Conservation (phyloP, 2,329 filamentous ascomycete genomes). For the Mycosphaerelloides madeirae region DNA sequence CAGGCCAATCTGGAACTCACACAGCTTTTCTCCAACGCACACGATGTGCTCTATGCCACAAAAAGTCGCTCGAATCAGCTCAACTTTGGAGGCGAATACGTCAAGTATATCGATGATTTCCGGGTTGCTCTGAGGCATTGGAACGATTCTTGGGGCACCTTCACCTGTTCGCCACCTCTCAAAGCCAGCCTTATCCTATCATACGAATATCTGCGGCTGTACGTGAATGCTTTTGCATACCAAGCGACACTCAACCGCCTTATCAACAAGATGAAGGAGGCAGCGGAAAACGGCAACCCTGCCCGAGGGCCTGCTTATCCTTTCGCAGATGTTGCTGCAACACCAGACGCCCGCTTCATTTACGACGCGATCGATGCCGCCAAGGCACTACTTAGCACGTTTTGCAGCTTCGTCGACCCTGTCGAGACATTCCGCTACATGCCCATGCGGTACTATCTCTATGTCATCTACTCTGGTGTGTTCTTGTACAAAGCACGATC, state of each 20-base stretch:
- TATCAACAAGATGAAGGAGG: constrained; percentile 23
- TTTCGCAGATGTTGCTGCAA: constrained; percentile 46
- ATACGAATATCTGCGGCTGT: constrained; percentile 61
- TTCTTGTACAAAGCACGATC: constrained; percentile 62
- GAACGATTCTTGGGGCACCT: constrained; percentile 29
- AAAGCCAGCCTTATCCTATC: constrained; percentile 58
- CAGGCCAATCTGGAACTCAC: constrained; percentile 33
- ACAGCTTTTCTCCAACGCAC: constrained; percentile 33
- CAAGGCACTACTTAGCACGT: constrained; percentile 56
- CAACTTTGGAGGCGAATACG: constrained; percentile 32
- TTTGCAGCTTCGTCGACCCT: constrained; percentile 57
- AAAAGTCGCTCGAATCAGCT: constrained; percentile 31
- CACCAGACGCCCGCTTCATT: constrained; percentile 61
- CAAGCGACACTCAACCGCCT: constrained; percentile 41
- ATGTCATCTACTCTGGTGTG: constrained; percentile 59
- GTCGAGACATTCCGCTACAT: constrained; percentile 58
- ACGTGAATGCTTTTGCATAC: constrained; percentile 64
- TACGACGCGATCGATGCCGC: constrained; percentile 63
- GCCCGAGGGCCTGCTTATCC: constrained; percentile 20
- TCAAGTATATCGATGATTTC: constrained; percentile 35
- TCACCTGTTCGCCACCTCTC: constrained; percentile 47
- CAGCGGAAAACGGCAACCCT: constrained; percentile 22
- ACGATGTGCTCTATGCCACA: constrained; percentile 33
- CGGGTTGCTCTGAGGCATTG: constrained; percentile 30
- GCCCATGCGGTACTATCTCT: constrained; percentile 61